phyloP scores from a whole-genome alignment of 345 rosid species.

The Salix dunnii region DNA sequence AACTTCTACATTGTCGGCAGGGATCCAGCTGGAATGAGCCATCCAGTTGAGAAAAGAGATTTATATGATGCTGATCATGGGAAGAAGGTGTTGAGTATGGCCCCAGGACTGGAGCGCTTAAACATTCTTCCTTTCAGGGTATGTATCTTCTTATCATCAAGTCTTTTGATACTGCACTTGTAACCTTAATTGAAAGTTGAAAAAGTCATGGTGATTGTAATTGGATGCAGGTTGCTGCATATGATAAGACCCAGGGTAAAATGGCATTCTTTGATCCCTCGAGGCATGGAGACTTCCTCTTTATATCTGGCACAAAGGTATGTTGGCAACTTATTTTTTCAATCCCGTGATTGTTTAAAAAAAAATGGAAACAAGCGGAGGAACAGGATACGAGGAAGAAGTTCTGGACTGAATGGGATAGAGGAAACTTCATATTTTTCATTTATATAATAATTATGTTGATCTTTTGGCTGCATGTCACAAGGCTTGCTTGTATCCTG shows the following conservation, averaged over 20 bases:
- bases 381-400: neutral
- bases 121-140: conserved; percentile 98
- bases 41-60: conserved; percentile 91
- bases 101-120: conserved; percentile 91
- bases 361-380: neutral
- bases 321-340: neutral
- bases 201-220: neutral
- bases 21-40: conserved; percentile 99
- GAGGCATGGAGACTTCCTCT: conserved; percentile 81
- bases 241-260: conserved; percentile 89
- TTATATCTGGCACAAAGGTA: conserved; percentile 98
- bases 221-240: conserved; percentile 75
- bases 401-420: neutral
- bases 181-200: neutral
- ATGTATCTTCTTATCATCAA: conserved; percentile 7
- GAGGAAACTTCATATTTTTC: neutral
- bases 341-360: neutral
- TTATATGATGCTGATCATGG: conserved; percentile 98
- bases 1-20: conserved; percentile 99
- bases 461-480: neutral
- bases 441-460: neutral
- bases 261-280: conserved; percentile 98
- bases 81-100: conserved; percentile 94
- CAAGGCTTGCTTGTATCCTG: conserved; percentile 9
- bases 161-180: neutral